Conservation (phyloP, 805 yeast genomes). For the Candida maesae region DNA sequence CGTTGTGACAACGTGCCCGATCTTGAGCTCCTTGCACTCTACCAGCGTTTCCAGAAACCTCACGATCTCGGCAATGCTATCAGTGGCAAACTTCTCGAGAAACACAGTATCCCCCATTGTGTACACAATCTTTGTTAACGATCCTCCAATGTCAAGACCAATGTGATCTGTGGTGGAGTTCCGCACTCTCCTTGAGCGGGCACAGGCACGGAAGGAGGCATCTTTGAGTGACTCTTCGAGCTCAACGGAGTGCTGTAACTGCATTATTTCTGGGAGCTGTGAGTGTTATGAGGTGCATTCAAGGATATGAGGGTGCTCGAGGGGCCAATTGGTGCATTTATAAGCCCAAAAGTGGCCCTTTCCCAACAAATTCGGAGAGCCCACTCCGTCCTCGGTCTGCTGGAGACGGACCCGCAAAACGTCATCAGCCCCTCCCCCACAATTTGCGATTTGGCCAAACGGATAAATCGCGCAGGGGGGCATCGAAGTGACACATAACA, state of each 20-base stretch:
- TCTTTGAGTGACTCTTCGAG: too few species aligned
- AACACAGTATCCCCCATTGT: slow-evolving; percentile 51
- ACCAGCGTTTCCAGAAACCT: slow-evolving; percentile 48
- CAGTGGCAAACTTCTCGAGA: slow-evolving; percentile 66
- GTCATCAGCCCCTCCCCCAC: too few species aligned
- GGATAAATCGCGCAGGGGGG: too few species aligned
- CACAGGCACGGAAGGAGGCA: background rate
- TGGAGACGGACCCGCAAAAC: too few species aligned
- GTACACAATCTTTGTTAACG: slow-evolving; percentile 85
- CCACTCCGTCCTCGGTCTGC: too few species aligned
- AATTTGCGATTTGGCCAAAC: too few species aligned
- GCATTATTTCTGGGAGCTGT: background rate
- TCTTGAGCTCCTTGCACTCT: slow-evolving; percentile 30
- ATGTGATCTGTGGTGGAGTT: slow-evolving; percentile 50
- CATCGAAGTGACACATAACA: too few species aligned
- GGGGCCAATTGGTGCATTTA: too few species aligned
- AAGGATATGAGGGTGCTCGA: too few species aligned
- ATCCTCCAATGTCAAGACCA: slow-evolving; percentile 94
- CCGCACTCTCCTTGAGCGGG: background rate
- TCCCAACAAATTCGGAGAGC: too few species aligned
- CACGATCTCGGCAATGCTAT: slow-evolving; percentile 55
- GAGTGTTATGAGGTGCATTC: too few species aligned
- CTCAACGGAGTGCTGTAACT: background rate
- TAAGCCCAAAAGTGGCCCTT: too few species aligned
- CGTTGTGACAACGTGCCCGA: slow-evolving; percentile 75